Evolutionary conservation across 2,329 filamentous ascomycete genomes (phyloP), one percentile per base, ranked within the genome.

Genomic region (Didymella keratinophila): DNA sequence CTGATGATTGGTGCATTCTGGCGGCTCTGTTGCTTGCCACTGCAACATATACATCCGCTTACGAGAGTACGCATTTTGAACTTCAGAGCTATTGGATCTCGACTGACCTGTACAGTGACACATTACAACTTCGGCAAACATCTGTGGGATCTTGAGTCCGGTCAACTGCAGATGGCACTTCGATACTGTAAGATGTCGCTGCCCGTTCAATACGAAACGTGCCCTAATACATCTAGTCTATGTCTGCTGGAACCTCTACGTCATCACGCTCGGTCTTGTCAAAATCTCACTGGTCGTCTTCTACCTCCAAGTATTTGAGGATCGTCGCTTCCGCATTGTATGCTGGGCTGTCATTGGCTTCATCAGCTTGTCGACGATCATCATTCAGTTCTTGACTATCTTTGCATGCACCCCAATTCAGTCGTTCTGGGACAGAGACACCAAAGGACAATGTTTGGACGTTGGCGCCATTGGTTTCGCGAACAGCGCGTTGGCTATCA

Each of bases 231-330:
- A 14, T 27, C 4, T 1, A 70, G 67, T 69, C 57, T 68, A 61
- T 34, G 49, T 69, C 10, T 57, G 65, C 16, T 65, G 52, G 61
- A 61, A 60, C 3, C 57, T 58, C 5, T 70, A 70, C 30, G 53
- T 65, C 7, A 23, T 66, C 23, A 59, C 67, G 6, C 56, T 69
- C 4, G 62, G 58, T 16, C 42, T 69, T 9, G 64, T 67, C 14
- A 71, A 69, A 39, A 51, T 63, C 6, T 68, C 68, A 1, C 43
- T 71, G 14, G 48, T 71, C 21, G 41, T 61, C 18, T 69, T 68
- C 47, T 72, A 70, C 41, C 66, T 72, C 10, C 62, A 69, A 28
- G 68, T 71, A 45, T 72, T 72, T 55, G 44, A 55, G 6, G 52
- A 62, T 4, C 56, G 51, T 8, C 51, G 56, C 4, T 68, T 71